Percentiles rank a stretch among this genome's conserved stretches.
phyloP scores from a whole-genome alignment of 73 alveolate genomes.

The Uronychia binucleata region DNA sequence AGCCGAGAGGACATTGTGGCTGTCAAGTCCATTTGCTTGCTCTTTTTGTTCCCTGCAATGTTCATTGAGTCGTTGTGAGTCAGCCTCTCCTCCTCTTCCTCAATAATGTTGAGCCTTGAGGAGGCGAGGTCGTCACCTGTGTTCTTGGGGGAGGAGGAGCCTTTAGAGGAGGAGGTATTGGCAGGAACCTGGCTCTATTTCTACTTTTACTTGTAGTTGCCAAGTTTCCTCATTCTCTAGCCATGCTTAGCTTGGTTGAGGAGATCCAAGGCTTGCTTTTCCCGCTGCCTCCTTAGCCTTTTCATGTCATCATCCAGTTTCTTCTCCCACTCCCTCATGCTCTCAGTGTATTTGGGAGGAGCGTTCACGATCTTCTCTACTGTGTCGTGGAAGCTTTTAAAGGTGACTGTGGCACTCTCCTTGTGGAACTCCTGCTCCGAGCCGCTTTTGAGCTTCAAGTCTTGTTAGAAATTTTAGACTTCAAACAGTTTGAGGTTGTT shows the following conservation, averaged over 20 bases:
- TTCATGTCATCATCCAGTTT: constrained; percentile 1
- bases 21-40: not conserved
- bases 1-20: not conserved
- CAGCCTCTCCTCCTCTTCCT: not conserved
- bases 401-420: not conserved
- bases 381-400: not conserved
- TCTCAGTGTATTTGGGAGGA: constrained; percentile 8
- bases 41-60: not conserved
- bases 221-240: not conserved
- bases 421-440: not conserved
- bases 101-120: not conserved
- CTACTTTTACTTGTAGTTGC: not conserved
- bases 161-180: not conserved
- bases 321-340: constrained; percentile 11
- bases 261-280: not conserved
- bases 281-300: not conserved
- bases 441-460: not conserved
- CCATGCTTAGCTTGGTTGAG: not conserved
- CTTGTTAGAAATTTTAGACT: not conserved
- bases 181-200: no score
- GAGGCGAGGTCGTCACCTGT: not conserved
- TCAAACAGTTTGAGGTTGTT: not conserved
- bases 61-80: not conserved
- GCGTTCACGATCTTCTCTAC: constrained; percentile 3
- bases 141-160: not conserved